These are phyloP conservation scores for Codiaeum variegatum DNA, from an alignment of 441 rosid genomes.

Conservation along the genomic window DNA sequence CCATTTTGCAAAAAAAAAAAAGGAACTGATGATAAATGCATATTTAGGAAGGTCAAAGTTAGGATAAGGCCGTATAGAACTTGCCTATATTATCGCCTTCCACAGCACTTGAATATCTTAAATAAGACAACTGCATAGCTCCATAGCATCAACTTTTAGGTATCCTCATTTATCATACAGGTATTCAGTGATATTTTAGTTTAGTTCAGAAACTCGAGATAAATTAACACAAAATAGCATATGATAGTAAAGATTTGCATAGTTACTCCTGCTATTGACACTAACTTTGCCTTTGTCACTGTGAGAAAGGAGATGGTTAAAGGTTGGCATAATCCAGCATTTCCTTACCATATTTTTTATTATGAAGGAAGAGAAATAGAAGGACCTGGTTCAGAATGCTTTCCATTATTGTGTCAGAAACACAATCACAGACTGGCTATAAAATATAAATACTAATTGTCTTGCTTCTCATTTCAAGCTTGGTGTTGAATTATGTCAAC, in stretches of 20 bases:
- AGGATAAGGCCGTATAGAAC: not conserved
- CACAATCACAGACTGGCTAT: not conserved
- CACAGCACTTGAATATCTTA: not conserved
- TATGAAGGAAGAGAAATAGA: not conserved
- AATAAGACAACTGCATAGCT: not conserved
- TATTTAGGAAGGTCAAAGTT: not conserved
- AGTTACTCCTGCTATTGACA: not conserved
- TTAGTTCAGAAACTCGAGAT: not conserved
- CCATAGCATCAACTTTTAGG: not conserved
- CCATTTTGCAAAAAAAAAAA: not conserved
- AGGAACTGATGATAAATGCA: not conserved
- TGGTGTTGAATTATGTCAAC: not conserved
- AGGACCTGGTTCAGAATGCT: not conserved
- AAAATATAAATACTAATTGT: not conserved
- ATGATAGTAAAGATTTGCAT: not conserved
- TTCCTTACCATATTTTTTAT: not conserved
- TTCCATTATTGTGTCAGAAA: not conserved
- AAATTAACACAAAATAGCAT: not conserved
- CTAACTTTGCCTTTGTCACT: not conserved
- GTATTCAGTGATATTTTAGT: not conserved
- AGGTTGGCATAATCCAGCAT: not conserved
- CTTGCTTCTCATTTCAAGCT: not conserved
- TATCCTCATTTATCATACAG: not conserved
- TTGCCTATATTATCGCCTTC: not conserved
- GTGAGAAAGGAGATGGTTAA: not conserved